These are phyloP conservation scores for Hypoxylon sp. DNA, from an alignment of 2,329 filamentous ascomycete species.

Conservation along the genomic window DNA sequence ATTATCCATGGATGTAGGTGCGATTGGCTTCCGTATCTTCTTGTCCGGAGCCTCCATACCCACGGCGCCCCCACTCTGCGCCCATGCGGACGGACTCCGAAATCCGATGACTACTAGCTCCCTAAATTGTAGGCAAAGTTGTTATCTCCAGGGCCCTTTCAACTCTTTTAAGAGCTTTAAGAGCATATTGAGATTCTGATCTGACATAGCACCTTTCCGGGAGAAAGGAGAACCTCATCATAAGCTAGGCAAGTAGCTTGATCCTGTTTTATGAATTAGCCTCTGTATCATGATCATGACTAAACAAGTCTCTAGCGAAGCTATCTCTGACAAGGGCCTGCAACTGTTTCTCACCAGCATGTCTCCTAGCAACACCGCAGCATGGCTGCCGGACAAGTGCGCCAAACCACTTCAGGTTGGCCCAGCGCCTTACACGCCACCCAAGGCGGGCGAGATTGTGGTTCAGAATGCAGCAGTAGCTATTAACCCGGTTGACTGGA, in stretches of 20 bases:
- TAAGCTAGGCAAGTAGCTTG: background rate
- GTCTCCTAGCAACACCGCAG: conserved; percentile 47
- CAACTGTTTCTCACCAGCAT: conserved; percentile 30
- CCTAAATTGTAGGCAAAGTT: background rate
- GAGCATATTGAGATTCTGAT: background rate
- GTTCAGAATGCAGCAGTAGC: conserved; percentile 56
- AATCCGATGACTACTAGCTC: background rate
- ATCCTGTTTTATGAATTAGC: background rate
- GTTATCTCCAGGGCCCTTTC: background rate
- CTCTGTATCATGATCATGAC: background rate
- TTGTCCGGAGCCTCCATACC: background rate
- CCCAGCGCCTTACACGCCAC: conserved; percentile 54
- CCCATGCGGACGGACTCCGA: background rate
- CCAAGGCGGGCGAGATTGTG: conserved; percentile 55
- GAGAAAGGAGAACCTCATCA: background rate
- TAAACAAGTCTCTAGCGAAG: background rate
- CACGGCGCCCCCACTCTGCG: background rate
- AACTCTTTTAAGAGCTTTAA: background rate
- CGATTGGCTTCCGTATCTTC: background rate
- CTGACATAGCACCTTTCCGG: background rate
- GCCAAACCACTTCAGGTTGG: conserved; percentile 52
- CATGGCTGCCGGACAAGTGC: conserved; percentile 7
- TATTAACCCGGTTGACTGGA: conserved; percentile 59
- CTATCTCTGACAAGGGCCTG: background rate
- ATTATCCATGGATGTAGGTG: too few relatives aligned